phyloP scores from a whole-genome alignment of 2,329 filamentous ascomycete species.

The Dactylellina cionopaga region DNA sequence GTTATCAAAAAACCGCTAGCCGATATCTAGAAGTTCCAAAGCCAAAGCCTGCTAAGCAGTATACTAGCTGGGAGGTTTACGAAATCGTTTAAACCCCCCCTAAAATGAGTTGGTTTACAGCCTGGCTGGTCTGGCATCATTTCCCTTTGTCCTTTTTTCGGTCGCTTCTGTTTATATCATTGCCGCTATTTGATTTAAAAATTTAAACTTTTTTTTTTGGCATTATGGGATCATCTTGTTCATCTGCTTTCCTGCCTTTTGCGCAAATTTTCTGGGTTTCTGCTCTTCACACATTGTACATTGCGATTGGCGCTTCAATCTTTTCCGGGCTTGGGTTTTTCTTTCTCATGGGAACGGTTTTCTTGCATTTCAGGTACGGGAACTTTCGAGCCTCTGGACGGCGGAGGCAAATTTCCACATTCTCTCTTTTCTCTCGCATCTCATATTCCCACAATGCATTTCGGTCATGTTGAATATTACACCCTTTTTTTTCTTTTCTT shows the following conservation, averaged over 20 bases:
- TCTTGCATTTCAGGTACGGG: conserved; percentile 25
- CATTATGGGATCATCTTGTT: conserved; percentile 36
- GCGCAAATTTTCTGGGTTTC: conserved; percentile 7
- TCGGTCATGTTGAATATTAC: neutral
- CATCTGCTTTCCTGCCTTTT: neutral
- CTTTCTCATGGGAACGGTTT: conserved; percentile 13
- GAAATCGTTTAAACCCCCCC: conserved; percentile 40
- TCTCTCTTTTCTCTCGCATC: conserved; percentile 1
- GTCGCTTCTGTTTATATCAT: neutral
- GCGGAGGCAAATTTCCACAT: conserved; percentile 1
- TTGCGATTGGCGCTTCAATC: conserved; percentile 41
- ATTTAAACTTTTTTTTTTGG: conserved; percentile 7
- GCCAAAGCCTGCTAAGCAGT: conserved; percentile 36
- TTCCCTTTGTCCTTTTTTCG: neutral
- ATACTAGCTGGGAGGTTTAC: conserved; percentile 50
- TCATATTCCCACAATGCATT: neutral
- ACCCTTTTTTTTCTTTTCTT: neutral
- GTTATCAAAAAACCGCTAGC: conserved; percentile 24
- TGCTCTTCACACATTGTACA: conserved; percentile 32
- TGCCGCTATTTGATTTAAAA: conserved; percentile 19
- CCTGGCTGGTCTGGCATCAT: conserved; percentile 27
- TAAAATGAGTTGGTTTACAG: conserved; percentile 13
- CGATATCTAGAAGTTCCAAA: conserved; percentile 45
- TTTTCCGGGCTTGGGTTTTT: neutral
- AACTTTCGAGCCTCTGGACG: neutral